Base-by-base conservation (phyloP, 805 yeast species). In the Wickerhamiella cacticola region DNA sequence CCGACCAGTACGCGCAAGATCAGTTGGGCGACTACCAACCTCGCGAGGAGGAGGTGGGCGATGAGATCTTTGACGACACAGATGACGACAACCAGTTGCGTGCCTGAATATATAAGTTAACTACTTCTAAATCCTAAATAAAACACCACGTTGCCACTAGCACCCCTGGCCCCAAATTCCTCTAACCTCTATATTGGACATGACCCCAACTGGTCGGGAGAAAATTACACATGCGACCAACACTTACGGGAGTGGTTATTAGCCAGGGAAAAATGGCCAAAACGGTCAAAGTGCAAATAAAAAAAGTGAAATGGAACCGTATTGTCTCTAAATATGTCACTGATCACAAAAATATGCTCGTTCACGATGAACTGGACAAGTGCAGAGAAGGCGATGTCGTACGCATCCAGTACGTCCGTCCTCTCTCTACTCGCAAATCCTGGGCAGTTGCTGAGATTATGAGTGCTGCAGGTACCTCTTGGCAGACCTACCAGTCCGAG, bases 261-360 rank as follows among this genome's bases (percentile, higher is more conserved):
- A 86, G 96, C 45, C 96, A 88, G 61, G 97, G 97, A 38, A 86
- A 86, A 64, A 92, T 88, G 96, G 74, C 75, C 66, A 92, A 89
- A 69, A 89, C 97, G 50, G 87, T 89, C 53, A 88, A 87, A 68
- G 96, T 89, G 51, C 76, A 95, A 52, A 88, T 89, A 26, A 81
- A 82, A 62, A 79, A 79, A 41, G 79, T 79, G 59, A 75, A 76
- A 38, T 85, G 79, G 69, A 82, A 86, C 64, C 74, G 74, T 50
- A 55, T 57, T 31, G 60, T 64, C 25, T 56, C 59, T 48, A 64
- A 70, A 66, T 85, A 84, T 55, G 72, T 84, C 55, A 68, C 82
- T 58, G 78, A 75, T 59, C 76, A 87, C 68, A 83, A 82, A 59
- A 94, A 85, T 59, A 87, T 76, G 63, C 68, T 89, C 51, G 96